Evolutionary conservation across 1,284 basidiomycete genomes (phyloP), one percentile per base, ranked within the genome.

Genomic region (Cutaneotrichosporon cutaneum): DNA sequence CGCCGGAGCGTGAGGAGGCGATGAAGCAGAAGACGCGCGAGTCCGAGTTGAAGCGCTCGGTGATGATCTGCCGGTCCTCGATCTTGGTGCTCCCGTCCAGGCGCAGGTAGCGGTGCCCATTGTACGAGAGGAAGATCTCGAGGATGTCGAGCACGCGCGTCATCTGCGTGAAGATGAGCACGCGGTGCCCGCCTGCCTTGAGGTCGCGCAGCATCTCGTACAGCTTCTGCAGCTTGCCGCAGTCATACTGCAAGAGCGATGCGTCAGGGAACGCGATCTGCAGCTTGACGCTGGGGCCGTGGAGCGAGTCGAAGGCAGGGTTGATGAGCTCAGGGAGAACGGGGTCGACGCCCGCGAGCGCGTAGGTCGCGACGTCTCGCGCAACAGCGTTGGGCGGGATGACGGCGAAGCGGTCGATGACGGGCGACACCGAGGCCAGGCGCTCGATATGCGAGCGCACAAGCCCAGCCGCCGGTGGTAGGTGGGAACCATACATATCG

Each of bases 151-250:
- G 83, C 39, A 98, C 90, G 62, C 86, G 85, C 24, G 94, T 97
- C 94, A 98, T 98, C 74, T 98, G 94, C 0, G 94, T 98, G 77
- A 98, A 98, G 70, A 98, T 95, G 54, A 98, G 83, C 24, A 92
- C 85, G 1, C 94, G 89, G 74, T 97, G 94, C 0, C 92, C 92
- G 3, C 86, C 91, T 0, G 86, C 86, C 73, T 94, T 93, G 74
- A 88, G 89, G 72, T 90, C 86, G 24, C 92, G 87, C 48, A 98
- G 83, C 33, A 98, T 83, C 26, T 82, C 81, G 33, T 88, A 86
- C 4, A 98, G 85, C 66, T 89, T 85, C 73, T 97, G 94, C 18
- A 98, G 84, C 77, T 98, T 98, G 54, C 94, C 94, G 71, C 95
- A 97, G 77, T 98, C 94, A 77, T 94, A 98, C 75, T 97, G 94